Evolutionary conservation across 306 rosid species (phyloP), one percentile per base, ranked within the genome.

Genomic region (Pterocarpus macrocarpus): DNA sequence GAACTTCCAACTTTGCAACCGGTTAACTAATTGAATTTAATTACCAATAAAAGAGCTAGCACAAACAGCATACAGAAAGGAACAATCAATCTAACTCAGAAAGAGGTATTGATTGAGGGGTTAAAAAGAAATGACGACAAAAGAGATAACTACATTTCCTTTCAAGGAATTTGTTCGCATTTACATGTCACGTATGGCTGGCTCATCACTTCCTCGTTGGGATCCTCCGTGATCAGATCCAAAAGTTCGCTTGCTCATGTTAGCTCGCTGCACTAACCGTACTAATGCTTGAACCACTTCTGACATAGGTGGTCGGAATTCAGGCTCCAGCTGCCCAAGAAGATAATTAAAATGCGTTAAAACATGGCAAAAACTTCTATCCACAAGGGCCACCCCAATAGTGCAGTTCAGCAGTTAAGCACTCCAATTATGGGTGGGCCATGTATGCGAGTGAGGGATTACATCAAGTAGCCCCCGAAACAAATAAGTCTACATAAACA

Each of bases 261-360:
- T 95, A 12, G 98, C 89, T 72, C 99, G 96, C 87, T 95, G 99
- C 73, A 95, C 98, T 58, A 95, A 85, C 22, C 91, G 92, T 61
- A 95, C 99, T 74, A 95, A 84, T 17, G 97, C 96, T 79, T 95
- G 90, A 58, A 95, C 99, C 70, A 95, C 99, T 84, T 95, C 99
- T 0, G 99, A 95, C 99, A 95, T 95, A 0, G 98, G 98, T 59
- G 99, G 99, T 88, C 99, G 92, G 56, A 95, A 95, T 77, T 95
- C 99, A n/a, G 99, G 98, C 79, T 95, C 99, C 28, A 88, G 85
- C 99, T 95, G 97, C 83, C 69, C 85, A 76, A 47, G 0, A 76
- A 33, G 66, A 28, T 53, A 61, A 71, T 68, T 28, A 64, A 64
- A 33, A 64, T 22, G 52, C 11, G 32, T 68, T n/a, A 59, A 43